Conservation (phyloP, 495 filamentous ascomycete genomes). For the Lophiotrema nucula region DNA sequence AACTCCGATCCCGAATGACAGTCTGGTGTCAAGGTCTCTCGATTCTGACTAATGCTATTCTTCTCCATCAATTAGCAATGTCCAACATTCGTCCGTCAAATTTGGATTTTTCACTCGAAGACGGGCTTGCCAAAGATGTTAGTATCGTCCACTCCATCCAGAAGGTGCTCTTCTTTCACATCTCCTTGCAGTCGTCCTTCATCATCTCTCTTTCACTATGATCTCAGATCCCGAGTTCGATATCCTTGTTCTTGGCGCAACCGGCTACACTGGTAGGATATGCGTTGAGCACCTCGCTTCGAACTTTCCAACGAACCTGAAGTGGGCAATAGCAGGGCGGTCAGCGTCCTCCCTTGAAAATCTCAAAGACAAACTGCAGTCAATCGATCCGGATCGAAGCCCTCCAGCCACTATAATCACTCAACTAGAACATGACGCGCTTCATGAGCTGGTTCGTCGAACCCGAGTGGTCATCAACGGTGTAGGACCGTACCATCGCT, state of each 20-base stretch:
- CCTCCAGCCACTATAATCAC: conserved; percentile 58
- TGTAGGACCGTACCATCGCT: conserved; percentile 72
- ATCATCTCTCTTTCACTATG: too few species aligned
- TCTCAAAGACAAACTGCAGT: conserved; percentile 59
- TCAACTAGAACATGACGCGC: conserved; percentile 55
- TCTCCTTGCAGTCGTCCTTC: too few species aligned
- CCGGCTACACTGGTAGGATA: conserved; percentile 78
- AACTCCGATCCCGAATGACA: too few species aligned
- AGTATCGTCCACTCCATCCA: too few species aligned
- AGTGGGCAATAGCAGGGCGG: conserved; percentile 83
- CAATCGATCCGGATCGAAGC: conserved; percentile 63
- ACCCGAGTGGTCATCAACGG: conserved; percentile 72
- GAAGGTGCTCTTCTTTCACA: too few species aligned
- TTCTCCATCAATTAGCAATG: too few species aligned
- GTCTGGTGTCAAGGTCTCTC: too few species aligned
- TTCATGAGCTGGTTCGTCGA: conserved; percentile 63
- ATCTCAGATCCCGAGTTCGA: conserved; percentile 70
- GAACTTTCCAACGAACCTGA: conserved; percentile 67
- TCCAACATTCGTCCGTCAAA: too few species aligned
- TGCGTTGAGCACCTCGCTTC: conserved; percentile 71
- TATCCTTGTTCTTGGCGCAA: conserved; percentile 75
- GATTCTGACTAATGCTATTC: too few species aligned
- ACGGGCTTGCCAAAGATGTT: too few species aligned
- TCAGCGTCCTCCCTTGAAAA: conserved; percentile 64
- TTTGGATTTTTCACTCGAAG: too few species aligned